Evolutionary conservation across 192 early-diverging fungal species (phyloP), one percentile per base, ranked within the genome.

Genomic region (Linnemannia schmuckeri): DNA sequence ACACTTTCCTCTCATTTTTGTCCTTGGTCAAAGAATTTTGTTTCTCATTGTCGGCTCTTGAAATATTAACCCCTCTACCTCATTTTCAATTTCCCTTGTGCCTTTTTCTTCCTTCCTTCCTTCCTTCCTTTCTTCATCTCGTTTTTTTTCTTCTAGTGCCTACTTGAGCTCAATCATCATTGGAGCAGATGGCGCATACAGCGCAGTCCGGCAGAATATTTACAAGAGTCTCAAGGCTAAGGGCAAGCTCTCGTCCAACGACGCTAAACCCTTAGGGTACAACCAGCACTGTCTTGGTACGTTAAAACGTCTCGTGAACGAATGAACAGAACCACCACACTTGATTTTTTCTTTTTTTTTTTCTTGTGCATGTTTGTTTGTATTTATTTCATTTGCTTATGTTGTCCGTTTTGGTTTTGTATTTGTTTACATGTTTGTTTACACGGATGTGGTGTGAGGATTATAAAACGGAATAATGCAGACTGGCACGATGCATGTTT

Each of bases 261-360:
- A 79, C 10, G 69, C 52, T 54, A 79, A 73, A 72, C 78, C 78
- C 17, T 52, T 79, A 6, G 69, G 78, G 12, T 79, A 79, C 41
- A 79, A 79, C 24, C 78, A 79, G 70, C 70, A 79, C 52, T 79
- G 78, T 42, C 70, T 79, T n/a, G 78, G 78, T 73, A 72, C 38
- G 76, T 70, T 24, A 24, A 5, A 35, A n/a, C 74, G 15, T 71
- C 70, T 42, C 22, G 22, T n/a, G 24, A 22, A 40, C 38, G 35
- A 35, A 66, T 3, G 15, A 69, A 27, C 30, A 18, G 0, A 1
- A 52, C 18, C 6, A 7, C 15, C 20, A 18, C 49, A 52, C 18
- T 17, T 52, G 15, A 22, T 52, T 52, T 52, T 17, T 20, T 20
- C 20, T 2, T 52, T 22, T 52, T 0, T 52, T 52, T 20, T 12